A percentile compares a stretch with the other conserved stretches of the same genome.
phyloP scores from a whole-genome alignment of 2,329 filamentous ascomycete genomes.

The Clonostachys rhizophaga region DNA sequence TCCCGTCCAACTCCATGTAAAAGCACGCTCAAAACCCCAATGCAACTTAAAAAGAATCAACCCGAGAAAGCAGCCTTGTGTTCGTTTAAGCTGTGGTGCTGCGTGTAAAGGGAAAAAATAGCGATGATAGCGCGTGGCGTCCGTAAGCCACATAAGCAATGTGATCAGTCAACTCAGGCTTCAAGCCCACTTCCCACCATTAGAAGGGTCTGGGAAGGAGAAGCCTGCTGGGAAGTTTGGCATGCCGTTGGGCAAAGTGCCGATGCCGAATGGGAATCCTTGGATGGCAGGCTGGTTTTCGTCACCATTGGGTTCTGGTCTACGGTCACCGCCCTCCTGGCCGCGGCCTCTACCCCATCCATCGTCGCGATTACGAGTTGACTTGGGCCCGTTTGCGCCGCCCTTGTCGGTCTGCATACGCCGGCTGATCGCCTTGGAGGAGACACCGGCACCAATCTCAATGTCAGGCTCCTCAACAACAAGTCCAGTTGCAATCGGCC shows the following conservation, averaged over 20 bases:
- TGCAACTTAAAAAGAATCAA: no score
- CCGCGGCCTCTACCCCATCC: conserved; percentile 8
- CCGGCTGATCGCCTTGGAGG: conserved; percentile 77
- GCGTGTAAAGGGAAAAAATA: no score
- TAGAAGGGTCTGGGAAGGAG: conserved; percentile 26
- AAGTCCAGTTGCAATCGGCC: conserved; percentile 73
- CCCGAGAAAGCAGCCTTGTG: no score
- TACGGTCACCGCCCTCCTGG: conserved; percentile 15
- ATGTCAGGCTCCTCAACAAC: conserved; percentile 97
- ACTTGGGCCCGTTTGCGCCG: conserved; percentile 60
- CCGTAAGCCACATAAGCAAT: no score
- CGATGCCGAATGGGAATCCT: conserved; percentile 31
- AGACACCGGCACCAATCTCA: conserved; percentile 95
- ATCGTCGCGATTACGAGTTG: conserved; percentile 39
- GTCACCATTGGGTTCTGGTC: conserved; percentile 1
- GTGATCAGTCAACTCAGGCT: no score
- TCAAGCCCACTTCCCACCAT: conserved; percentile 1
- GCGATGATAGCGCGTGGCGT: no score
- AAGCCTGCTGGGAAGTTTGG: conserved; percentile 34
- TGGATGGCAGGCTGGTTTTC: conserved; percentile 6
- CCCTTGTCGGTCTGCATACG: conserved; percentile 67
- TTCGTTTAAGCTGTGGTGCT: no score
- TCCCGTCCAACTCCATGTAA: no score
- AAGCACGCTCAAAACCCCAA: no score
- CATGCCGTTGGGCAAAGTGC: conserved; percentile 34